These are phyloP conservation scores for Streptanthus diversifolius DNA, from an alignment of 345 rosid species.

Conservation along the genomic window DNA sequence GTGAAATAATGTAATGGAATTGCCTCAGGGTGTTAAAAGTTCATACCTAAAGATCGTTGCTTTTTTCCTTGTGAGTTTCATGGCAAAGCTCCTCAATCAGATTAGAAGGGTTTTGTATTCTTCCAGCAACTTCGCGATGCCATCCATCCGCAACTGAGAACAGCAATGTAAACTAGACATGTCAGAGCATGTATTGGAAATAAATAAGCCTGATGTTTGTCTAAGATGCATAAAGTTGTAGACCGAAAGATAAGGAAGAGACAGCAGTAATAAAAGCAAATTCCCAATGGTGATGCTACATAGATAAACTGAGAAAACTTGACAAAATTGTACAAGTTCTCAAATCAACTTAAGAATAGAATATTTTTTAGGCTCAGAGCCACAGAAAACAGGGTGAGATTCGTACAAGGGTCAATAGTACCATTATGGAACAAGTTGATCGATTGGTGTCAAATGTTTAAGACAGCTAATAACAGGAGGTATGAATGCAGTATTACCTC, in stretches of 20 bases:
- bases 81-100: conserved; percentile 29
- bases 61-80: not conserved
- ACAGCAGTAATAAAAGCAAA: not conserved
- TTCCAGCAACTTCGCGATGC: conserved; percentile 67
- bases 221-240: conserved; percentile 2
- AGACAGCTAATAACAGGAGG: conserved; percentile 7
- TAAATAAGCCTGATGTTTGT: not conserved
- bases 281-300: not conserved
- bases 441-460: not conserved
- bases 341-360: not conserved
- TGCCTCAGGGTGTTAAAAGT: not conserved
- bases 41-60: not conserved
- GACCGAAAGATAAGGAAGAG: not conserved
- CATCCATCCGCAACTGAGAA: conserved; percentile 75
- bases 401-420: not conserved
- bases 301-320: not conserved
- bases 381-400: not conserved
- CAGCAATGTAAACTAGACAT: not conserved
- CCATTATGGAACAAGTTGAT: conserved; percentile 4
- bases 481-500: conserved; percentile 47
- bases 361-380: not conserved
- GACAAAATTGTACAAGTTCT: not conserved
- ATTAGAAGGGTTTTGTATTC: conserved; percentile 59
- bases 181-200: not conserved
- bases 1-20: not conserved